phyloP scores from a whole-genome alignment of 2,329 filamentous ascomycete species.

The Botrytis pseudocinerea region DNA sequence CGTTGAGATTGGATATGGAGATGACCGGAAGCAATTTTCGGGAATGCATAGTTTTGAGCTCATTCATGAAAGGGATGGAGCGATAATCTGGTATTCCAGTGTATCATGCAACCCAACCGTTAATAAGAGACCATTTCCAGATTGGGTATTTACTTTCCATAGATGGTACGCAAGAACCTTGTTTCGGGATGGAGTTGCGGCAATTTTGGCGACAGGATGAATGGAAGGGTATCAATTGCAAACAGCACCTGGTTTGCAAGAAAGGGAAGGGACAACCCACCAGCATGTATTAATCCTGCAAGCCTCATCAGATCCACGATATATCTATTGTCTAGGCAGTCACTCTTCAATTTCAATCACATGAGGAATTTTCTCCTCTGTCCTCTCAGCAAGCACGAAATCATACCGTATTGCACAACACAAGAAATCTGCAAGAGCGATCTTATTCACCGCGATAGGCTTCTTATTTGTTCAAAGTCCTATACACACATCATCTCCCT shows the following conservation, averaged over 20 bases:
- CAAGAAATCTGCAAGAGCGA: background rate
- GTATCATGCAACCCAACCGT: background rate
- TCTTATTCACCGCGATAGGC: background rate
- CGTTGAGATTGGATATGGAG: constrained; percentile 30
- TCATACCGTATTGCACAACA: background rate
- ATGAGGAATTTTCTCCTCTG: background rate
- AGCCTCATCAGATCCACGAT: background rate
- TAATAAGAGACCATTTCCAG: background rate
- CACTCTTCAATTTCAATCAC: background rate
- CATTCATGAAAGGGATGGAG: constrained; percentile 6
- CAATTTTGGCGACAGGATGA: background rate
- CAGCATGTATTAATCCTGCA: background rate
- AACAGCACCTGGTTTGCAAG: background rate
- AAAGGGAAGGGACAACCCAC: background rate
- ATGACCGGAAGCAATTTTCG: constrained; percentile 25
- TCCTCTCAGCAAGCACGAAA: background rate
- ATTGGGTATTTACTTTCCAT: background rate
- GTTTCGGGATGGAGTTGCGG: background rate
- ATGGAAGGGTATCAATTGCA: no score
- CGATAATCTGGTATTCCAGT: background rate
- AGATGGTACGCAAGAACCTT: background rate
- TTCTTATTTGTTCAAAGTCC: background rate
- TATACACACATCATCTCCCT: background rate
- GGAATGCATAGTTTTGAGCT: constrained; percentile 29
- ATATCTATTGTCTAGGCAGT: background rate